Base-by-base conservation (phyloP, 495 filamentous ascomycete species). In the Penicillium antarcticum region DNA sequence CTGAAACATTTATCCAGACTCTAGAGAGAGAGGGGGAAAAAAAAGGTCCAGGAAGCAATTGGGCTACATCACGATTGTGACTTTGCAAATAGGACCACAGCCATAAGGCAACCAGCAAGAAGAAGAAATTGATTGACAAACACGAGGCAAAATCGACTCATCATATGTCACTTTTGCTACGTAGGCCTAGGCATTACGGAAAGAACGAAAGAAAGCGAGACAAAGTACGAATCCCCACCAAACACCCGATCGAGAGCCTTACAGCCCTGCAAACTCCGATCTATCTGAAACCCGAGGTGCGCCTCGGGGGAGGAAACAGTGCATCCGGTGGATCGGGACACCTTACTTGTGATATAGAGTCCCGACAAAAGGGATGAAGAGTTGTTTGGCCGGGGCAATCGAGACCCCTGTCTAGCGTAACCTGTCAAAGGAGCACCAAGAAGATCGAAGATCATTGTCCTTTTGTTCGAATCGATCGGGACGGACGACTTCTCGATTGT, bases 271-370 rank as follows among this genome's bases (percentile, higher is more conserved):
- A 41, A 53, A 48, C 26, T 51, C 38, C 34, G 52, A 61, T 58
- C 51, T 55, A 56, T 56, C 58, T 61, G 57, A 56, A 58, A 61
- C 49, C 34, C 11, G 40, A 43, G 32, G 9, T 16, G 13, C 12
- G 35, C 42, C 42, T 61, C 42, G 47, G 45, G 51, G 58, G 48
- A 35, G 39, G 18, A 29, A 11, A 16, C 16, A 17, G 4, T 19
- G 9, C 40, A 47, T 36, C 46, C 54, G 50, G 37, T 38, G 51
- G 52, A 21, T 31, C 51, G 21, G 9, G 18, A 18, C 21, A n/a
- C 54, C 57, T 61, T 63, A 45, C 60, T 33, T 57, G 26, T 37
- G 39, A 16, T 31, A 21, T 38, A 34, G 5, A 18, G 12, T 3
- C 9, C 50, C 41, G 37, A 17, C 13, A 14, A 19, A 57, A 33